A percentile compares a stretch with the other conserved stretches of the same genome.
phyloP scores from a whole-genome alignment of 495 filamentous ascomycete species.

The Aspergillus wentii region DNA sequence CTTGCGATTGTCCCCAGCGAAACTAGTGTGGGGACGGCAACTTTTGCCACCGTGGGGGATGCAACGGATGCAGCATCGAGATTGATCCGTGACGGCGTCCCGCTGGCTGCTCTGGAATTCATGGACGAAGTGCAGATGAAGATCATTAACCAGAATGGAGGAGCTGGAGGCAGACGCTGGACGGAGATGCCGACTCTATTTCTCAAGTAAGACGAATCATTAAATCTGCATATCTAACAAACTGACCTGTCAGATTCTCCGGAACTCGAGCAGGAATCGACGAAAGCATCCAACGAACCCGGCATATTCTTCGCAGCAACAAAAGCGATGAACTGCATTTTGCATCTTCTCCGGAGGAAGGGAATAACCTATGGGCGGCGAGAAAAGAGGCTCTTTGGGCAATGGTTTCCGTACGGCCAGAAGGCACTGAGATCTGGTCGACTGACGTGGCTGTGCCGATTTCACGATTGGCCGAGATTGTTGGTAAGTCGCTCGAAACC shows the following conservation, averaged over 20 bases:
- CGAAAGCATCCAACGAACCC: constrained; percentile 70
- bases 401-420: constrained; percentile 36
- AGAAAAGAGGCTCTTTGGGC: constrained; percentile 78
- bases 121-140: constrained; percentile 85
- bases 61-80: constrained; percentile 70
- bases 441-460: constrained; percentile 88
- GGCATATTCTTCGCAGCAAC: constrained; percentile 52
- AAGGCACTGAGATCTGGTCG: constrained; percentile 56
- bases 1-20: constrained; percentile 67
- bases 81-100: constrained; percentile 70
- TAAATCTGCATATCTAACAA: too few species aligned
- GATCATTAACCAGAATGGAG: constrained; percentile 70
- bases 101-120: constrained; percentile 77
- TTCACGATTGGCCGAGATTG: constrained; percentile 73
- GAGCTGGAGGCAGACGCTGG: constrained; percentile 66
- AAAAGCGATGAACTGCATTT: constrained; percentile 70
- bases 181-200: constrained; percentile 75
- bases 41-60: constrained; percentile 63
- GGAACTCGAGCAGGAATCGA: constrained; percentile 65
- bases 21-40: constrained; percentile 70
- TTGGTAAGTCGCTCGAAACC: constrained; percentile 42
- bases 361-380: constrained; percentile 73
- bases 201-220: constrained; percentile 89
- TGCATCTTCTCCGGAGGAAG: constrained; percentile 59
- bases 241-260: constrained; percentile 73